Percentiles rank a stretch among this genome's conserved stretches.
Conservation (phyloP, 2,329 filamentous ascomycete species). For the Ophiognomonia clavigignenti-juglandacearum region DNA sequence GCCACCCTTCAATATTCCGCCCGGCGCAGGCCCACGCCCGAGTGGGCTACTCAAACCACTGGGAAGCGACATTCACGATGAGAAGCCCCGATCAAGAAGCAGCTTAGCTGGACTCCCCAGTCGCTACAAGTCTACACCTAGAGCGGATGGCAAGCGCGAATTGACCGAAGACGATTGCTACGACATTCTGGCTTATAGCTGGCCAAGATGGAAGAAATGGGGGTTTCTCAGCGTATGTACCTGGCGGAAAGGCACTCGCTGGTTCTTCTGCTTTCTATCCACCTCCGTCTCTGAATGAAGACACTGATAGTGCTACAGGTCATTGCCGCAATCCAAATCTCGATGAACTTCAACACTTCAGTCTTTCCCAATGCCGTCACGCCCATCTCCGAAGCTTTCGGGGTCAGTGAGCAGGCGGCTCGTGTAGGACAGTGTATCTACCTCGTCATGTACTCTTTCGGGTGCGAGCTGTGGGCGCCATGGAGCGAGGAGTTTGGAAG, state of each 20-base stretch:
- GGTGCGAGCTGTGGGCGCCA: conserved; percentile 47
- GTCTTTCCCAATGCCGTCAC: conserved; percentile 45
- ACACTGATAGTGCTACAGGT: conserved; percentile 16
- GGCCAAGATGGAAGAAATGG: conserved; percentile 46
- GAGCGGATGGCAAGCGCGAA: background rate
- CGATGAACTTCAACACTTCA: conserved; percentile 53
- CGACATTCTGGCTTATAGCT: conserved; percentile 38
- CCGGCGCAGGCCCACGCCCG: background rate
- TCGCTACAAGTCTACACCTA: background rate
- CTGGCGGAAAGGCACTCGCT: background rate
- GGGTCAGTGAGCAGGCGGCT: conserved; percentile 39
- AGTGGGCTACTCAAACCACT: background rate
- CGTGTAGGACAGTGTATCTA: conserved; percentile 44
- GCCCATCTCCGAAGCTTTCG: conserved; percentile 39
- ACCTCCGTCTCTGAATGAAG: background rate
- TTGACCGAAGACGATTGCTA: background rate
- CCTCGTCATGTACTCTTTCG: conserved; percentile 46
- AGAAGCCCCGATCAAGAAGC: background rate
- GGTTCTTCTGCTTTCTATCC: background rate
- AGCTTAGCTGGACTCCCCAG: background rate
- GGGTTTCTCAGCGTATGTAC: conserved; percentile 34
- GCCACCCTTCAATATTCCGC: background rate
- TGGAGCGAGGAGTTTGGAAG: conserved; percentile 50
- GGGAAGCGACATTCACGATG: background rate
- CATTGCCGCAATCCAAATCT: conserved; percentile 48